Percentiles rank a stretch among this genome's conserved stretches.
These are phyloP conservation scores for Cudoniella acicularis DNA, from an alignment of 495 filamentous ascomycete genomes.

Conservation along the genomic window DNA sequence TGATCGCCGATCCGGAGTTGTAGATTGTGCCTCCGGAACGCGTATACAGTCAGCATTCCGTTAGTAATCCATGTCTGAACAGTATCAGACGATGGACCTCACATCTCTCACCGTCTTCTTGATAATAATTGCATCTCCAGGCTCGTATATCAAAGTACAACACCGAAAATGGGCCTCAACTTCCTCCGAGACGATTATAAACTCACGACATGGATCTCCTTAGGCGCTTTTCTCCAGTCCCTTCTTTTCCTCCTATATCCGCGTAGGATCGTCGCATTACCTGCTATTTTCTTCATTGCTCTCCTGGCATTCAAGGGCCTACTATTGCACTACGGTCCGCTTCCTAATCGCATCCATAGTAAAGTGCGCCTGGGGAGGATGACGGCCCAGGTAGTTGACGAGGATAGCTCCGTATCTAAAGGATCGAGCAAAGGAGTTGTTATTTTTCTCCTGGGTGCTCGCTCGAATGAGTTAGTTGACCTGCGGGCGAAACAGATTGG, in stretches of 20 bases:
- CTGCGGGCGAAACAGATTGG: too few species aligned
- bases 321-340: background rate
- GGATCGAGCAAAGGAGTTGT: background rate
- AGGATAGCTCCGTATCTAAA: background rate
- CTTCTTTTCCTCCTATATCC: background rate
- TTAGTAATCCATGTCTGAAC: too few species aligned
- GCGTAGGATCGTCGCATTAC: background rate
- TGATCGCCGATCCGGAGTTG: too few species aligned
- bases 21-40: too few species aligned
- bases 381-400: background rate
- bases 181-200: too few species aligned
- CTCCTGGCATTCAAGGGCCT: background rate
- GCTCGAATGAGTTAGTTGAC: background rate
- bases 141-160: too few species aligned
- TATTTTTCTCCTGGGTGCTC: background rate
- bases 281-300: background rate
- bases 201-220: too few species aligned
- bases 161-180: too few species aligned
- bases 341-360: background rate
- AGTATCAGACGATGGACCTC: too few species aligned
- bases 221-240: constrained; percentile 18
- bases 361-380: background rate
- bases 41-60: too few species aligned
- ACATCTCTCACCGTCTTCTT: too few species aligned
- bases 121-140: too few species aligned